Conservation (phyloP, 208 protist species). For the Leishmania martiniquensis region DNA sequence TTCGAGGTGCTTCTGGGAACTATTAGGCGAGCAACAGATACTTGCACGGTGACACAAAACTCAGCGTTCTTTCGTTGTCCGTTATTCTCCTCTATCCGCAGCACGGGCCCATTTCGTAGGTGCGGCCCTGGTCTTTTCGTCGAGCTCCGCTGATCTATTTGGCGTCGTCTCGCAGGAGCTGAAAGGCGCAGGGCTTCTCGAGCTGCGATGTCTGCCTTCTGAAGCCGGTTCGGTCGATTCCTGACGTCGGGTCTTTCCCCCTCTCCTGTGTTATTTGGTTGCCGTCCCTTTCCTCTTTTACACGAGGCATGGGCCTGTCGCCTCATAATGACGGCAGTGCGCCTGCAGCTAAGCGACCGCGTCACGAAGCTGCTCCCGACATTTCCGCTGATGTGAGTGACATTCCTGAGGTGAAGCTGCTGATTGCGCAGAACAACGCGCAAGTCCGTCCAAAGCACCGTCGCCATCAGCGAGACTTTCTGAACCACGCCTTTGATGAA, state of each 20-base stretch:
- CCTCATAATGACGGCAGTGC: neutral
- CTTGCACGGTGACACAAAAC: too few relatives aligned
- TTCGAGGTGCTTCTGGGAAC: too few relatives aligned
- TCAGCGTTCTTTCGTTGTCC: too few relatives aligned
- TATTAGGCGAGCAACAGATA: too few relatives aligned
- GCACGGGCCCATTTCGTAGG: too few relatives aligned
- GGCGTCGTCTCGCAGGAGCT: too few relatives aligned
- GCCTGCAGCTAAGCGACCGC: slow-evolving; percentile 18
- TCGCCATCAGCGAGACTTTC: slow-evolving; percentile 55
- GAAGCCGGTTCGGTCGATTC: neutral
- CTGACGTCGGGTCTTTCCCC: neutral
- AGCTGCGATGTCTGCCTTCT: neutral
- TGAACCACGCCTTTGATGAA: slow-evolving; percentile 63
- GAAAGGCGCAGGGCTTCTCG: too few relatives aligned
- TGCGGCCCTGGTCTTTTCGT: too few relatives aligned
- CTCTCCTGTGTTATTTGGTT: neutral
- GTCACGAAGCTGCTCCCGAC: slow-evolving; percentile 36
- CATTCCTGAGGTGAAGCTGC: slow-evolving; percentile 48
- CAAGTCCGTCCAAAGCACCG: slow-evolving; percentile 52
- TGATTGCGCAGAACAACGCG: slow-evolving; percentile 66
- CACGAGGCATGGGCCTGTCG: neutral
- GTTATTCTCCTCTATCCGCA: too few relatives aligned
- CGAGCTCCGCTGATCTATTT: too few relatives aligned
- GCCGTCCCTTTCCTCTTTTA: neutral
- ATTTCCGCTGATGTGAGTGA: slow-evolving; percentile 43